Evolutionary conservation across 495 filamentous ascomycete species (phyloP).

Genomic region (Podospora fimiseda): DNA sequence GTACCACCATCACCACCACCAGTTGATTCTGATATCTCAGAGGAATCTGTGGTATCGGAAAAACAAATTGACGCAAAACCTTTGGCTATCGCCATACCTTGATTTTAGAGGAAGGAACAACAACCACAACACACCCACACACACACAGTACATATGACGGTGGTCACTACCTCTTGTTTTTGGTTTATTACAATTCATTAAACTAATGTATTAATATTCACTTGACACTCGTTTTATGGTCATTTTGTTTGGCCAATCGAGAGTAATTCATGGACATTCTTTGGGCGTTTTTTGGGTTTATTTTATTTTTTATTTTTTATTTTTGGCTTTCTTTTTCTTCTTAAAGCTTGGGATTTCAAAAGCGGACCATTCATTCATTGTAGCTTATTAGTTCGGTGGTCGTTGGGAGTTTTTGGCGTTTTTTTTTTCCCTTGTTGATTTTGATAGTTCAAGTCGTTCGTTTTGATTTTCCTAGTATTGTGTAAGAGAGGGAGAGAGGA

Average conservation of each 20-base stretch:
- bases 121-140: too few species aligned
- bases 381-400: not conserved
- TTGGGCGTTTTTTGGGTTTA: not conserved
- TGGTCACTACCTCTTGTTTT: not conserved
- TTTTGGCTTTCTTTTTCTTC: not conserved
- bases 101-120: too few species aligned
- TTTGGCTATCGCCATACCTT: conserved; percentile 2
- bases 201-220: too few species aligned
- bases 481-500: not conserved
- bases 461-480: too few species aligned
- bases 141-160: too few species aligned
- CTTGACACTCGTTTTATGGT: too few species aligned
- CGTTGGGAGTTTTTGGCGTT: too few species aligned
- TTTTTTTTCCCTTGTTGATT: not conserved
- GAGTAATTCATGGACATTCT: too few species aligned
- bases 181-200: too few species aligned
- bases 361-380: not conserved
- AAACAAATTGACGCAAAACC: not conserved
- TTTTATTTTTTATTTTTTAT: not conserved
- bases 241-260: too few species aligned
- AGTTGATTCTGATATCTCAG: too few species aligned
- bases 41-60: not conserved
- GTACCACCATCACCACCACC: not conserved
- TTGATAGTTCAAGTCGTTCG: too few species aligned
- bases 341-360: not conserved